phyloP scores from a whole-genome alignment of 441 rosid genomes.

The Melastoma candidum region DNA sequence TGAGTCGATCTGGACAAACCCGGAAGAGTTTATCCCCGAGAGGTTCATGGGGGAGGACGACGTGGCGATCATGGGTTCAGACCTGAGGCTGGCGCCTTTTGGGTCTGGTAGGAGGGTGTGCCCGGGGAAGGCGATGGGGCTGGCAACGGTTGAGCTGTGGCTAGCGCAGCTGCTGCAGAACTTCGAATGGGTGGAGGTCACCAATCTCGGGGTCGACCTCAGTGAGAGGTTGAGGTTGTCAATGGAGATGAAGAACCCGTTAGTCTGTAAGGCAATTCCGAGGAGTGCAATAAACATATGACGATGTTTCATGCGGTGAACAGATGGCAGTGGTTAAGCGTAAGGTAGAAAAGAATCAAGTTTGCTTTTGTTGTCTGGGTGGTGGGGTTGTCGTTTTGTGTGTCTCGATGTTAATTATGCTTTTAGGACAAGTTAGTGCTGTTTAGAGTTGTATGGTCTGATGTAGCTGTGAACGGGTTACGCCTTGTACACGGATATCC shows the following conservation, averaged over 20 bases:
- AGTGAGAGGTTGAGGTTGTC: slow-evolving; percentile 32
- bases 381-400: too few species aligned
- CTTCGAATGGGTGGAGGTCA: slow-evolving; percentile 39
- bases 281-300: slow-evolving; percentile 9
- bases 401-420: too few species aligned
- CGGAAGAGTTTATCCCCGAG: slow-evolving; percentile 45
- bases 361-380: too few species aligned
- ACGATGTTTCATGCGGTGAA: too few species aligned
- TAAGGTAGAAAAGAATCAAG: too few species aligned
- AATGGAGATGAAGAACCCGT: slow-evolving; percentile 34
- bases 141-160: slow-evolving; percentile 47
- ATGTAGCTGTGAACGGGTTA: too few species aligned
- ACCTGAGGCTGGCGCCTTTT: slow-evolving; percentile 56
- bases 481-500: too few species aligned
- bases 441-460: too few species aligned
- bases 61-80: slow-evolving; percentile 42
- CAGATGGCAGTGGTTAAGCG: too few species aligned
- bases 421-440: too few species aligned
- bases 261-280: slow-evolving; percentile 29
- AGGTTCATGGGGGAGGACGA: slow-evolving; percentile 38
- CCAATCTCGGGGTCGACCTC: slow-evolving; percentile 28
- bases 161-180: slow-evolving; percentile 42
- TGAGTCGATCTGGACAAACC: slow-evolving; percentile 37
- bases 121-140: slow-evolving; percentile 36
- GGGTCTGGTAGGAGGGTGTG: slow-evolving; percentile 49